Percentiles rank a stretch among this genome's conserved stretches.
phyloP scores from a whole-genome alignment of 2,329 filamentous ascomycete genomes.

The Colletotrichum sp. region DNA sequence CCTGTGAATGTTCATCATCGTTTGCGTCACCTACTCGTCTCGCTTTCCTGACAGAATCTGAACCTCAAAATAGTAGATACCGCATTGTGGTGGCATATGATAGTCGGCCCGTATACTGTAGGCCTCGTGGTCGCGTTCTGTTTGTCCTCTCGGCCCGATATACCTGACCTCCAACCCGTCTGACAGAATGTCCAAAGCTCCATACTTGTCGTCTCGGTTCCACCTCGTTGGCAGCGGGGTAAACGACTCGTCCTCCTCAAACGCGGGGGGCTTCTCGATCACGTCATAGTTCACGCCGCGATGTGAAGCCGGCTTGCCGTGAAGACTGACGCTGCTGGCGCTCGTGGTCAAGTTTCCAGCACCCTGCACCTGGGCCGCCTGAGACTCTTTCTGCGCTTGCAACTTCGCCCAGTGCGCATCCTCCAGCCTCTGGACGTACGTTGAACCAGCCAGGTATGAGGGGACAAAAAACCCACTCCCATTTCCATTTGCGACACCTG shows the following conservation, averaged over 20 bases:
- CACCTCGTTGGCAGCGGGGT: slow-evolving; percentile 80
- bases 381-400: slow-evolving; percentile 52
- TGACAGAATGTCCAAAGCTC: slow-evolving; percentile 73
- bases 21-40: slow-evolving; percentile 55
- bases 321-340: slow-evolving; percentile 54
- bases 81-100: slow-evolving; percentile 86
- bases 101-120: slow-evolving; percentile 83
- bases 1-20: background rate
- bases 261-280: slow-evolving; percentile 73
- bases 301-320: slow-evolving; percentile 65
- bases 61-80: slow-evolving; percentile 93
- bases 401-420: slow-evolving; percentile 70
- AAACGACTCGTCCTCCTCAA: slow-evolving; percentile 63
- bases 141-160: slow-evolving; percentile 48
- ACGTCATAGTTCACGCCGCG: slow-evolving; percentile 84
- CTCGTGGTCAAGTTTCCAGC: slow-evolving; percentile 59
- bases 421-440: slow-evolving; percentile 78
- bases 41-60: slow-evolving; percentile 54
- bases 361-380: slow-evolving; percentile 45
- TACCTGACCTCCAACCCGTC: slow-evolving; percentile 77
- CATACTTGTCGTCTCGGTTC: slow-evolving; percentile 79
- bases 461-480: slow-evolving; percentile 74
- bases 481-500: slow-evolving; percentile 25
- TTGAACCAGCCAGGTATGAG: slow-evolving; percentile 80
- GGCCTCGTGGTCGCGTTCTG: slow-evolving; percentile 73